Evolutionary conservation across 148 eudicot species (phyloP), one percentile per base, ranked within the genome.

Genomic region (Fagopyrum esculentum): DNA sequence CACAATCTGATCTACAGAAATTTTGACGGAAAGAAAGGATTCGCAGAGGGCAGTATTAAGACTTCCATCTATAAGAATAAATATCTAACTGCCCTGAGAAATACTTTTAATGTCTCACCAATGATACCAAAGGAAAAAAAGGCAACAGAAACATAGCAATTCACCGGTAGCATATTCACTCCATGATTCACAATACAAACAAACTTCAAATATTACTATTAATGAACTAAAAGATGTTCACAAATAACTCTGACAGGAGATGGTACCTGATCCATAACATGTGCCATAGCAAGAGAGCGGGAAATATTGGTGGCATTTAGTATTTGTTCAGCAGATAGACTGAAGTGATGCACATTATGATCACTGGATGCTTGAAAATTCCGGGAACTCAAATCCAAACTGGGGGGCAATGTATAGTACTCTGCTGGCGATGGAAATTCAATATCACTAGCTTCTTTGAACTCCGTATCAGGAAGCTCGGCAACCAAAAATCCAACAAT

Each of bases 221-320:
- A 12, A 30, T 63, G 44, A 29, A 63, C 40, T 13, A 63, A 63
- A 9, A 30, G 7, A 59, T n/a, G 40, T n/a, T 59, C 66, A 30
- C 35, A 22, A 22, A 56, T 4, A 56, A 6, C 17, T 6, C 44
- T 19, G 64, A 40, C 40, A 59, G 12, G 44, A 75, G 13, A 59
- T 59, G 47, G 45, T 82, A 95, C 99, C 97, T 95, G 99, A 84
- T 95, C 99, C 99, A 95, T 95, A 74, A 95, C 94, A 88, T 95
- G 92, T 45, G 92, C 99, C 93, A 82, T 81, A 66, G 97, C 97
- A 71, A 92, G 82, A 63, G 99, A 85, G 72, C 85, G 83, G 73
- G 99, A 90, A 73, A 95, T 92, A 80, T 87, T 85, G 43, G 86
- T 84, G 63, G 97, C 97, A 80, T 89, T 95, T 74, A 84, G 78